phyloP scores from a whole-genome alignment of 1,284 basidiomycete genomes.

The Boletus smithii region DNA sequence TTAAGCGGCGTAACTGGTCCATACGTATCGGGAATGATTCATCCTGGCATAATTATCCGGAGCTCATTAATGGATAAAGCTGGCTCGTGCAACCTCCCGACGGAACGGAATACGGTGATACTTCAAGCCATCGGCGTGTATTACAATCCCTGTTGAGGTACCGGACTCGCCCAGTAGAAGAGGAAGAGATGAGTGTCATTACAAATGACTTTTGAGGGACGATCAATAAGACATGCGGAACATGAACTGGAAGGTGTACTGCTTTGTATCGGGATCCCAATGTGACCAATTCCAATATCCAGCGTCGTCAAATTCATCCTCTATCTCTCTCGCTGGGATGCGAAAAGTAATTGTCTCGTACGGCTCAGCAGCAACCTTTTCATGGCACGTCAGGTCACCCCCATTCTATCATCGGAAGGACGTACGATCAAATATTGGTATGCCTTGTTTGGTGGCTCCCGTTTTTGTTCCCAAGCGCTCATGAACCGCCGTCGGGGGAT shows the following conservation, averaged over 20 bases:
- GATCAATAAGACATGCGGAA: constrained; percentile 56
- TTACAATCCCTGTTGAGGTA: no score
- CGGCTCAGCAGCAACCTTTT: constrained; percentile 93
- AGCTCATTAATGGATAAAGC: no score
- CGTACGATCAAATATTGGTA: constrained; percentile 96
- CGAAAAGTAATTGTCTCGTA: constrained; percentile 99
- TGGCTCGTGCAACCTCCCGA: no score
- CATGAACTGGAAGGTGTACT: constrained; percentile 94
- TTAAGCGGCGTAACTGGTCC: no score
- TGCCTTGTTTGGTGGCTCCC: constrained; percentile 91
- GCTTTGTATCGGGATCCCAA: constrained; percentile 95
- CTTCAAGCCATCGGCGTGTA: no score
- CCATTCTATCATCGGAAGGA: constrained; percentile 21
- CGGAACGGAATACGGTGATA: no score
- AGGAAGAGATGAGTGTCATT: constrained; percentile 1
- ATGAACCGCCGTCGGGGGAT: constrained; percentile 90
- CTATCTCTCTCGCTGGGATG: constrained; percentile 96
- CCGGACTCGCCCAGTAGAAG: no score
- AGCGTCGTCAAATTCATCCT: constrained; percentile 87
- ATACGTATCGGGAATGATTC: no score
- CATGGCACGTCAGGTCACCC: constrained; percentile 10
- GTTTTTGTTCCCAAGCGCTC: constrained; percentile 97
- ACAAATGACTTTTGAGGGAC: constrained; percentile 23
- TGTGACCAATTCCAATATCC: constrained; percentile 95
- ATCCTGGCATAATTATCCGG: no score